These are phyloP conservation scores for Metschnikowia koreensis DNA, from an alignment of 805 yeast genomes.

Conservation along the genomic window DNA sequence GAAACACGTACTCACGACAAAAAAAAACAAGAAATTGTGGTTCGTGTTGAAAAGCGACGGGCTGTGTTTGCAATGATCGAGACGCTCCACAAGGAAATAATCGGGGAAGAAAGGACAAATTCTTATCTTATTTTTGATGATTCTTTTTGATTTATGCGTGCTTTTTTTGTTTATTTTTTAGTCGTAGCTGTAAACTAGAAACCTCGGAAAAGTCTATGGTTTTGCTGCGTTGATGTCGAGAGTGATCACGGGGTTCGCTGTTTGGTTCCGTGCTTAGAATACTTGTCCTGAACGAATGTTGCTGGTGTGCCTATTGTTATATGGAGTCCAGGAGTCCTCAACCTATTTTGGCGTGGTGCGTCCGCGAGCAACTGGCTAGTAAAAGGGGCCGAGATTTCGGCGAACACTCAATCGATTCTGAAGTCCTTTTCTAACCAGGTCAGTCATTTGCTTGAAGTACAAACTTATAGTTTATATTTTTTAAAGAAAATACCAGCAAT, in stretches of 20 bases:
- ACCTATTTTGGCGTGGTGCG: slow-evolving; percentile 4
- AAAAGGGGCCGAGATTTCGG: background rate
- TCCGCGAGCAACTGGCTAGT: background rate
- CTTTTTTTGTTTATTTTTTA: too few relatives aligned
- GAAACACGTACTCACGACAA: background rate
- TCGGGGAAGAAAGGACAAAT: background rate
- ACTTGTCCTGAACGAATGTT: slow-evolving; percentile 9
- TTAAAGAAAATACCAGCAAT: too few relatives aligned
- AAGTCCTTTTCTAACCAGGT: background rate
- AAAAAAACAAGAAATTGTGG: background rate
- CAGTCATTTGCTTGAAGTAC: background rate
- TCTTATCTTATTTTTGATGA: background rate
- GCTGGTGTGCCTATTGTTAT: slow-evolving; percentile 6
- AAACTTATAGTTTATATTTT: too few relatives aligned
- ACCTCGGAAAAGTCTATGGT: background rate
- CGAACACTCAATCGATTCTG: background rate
- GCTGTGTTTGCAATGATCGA: background rate
- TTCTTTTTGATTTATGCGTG: too few relatives aligned
- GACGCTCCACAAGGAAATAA: background rate
- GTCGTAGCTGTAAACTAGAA: background rate
- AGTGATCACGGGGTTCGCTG: background rate
- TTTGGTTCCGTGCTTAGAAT: slow-evolving; percentile 1
- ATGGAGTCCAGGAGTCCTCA: slow-evolving; percentile 10
- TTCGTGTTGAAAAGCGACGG: background rate
- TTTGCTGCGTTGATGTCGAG: background rate